phyloP scores from a whole-genome alignment of 768 basidiomycete species.

The Lactifluus echinatus region DNA sequence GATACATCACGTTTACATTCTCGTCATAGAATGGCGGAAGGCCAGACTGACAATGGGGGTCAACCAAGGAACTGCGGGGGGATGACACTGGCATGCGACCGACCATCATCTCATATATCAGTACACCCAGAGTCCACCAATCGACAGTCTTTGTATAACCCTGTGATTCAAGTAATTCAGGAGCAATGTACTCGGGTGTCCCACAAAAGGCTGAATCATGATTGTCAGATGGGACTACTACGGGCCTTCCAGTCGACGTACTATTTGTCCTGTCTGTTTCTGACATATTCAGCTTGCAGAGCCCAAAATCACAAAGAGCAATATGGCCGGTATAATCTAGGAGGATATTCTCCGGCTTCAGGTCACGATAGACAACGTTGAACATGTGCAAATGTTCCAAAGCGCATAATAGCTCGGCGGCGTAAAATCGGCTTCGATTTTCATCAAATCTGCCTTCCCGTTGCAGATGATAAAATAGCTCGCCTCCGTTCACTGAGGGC shows the following conservation, averaged over 20 bases:
- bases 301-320: conserved; percentile 95
- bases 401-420: conserved; percentile 92
- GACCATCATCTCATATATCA: conserved; percentile 96
- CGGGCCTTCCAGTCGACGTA: conserved; percentile 28
- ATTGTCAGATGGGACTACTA: not conserved
- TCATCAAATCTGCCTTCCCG: conserved; percentile 96
- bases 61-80: conserved; percentile 5
- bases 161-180: conserved; percentile 90
- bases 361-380: conserved; percentile 96
- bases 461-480: conserved; percentile 96
- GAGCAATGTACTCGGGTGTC: conserved; percentile 97
- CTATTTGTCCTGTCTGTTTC: conserved; percentile 97
- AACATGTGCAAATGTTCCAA: conserved; percentile 95
- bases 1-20: conserved; percentile 97
- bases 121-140: conserved; percentile 97
- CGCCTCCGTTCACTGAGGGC: conserved; percentile 82
- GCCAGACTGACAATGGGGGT: conserved; percentile 57
- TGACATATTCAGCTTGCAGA: conserved; percentile 95
- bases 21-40: conserved; percentile 99
- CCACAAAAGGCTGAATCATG: conserved; percentile 63
- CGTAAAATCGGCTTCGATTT: conserved; percentile 89
- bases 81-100: conserved; percentile 19
- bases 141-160: conserved; percentile 98
- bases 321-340: conserved; percentile 98
- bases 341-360: conserved; percentile 98